Percentiles rank a stretch among this genome's conserved stretches.
Evolutionary conservation across 768 basidiomycete genomes (phyloP).

Genomic region (Lentinula raphanica): DNA sequence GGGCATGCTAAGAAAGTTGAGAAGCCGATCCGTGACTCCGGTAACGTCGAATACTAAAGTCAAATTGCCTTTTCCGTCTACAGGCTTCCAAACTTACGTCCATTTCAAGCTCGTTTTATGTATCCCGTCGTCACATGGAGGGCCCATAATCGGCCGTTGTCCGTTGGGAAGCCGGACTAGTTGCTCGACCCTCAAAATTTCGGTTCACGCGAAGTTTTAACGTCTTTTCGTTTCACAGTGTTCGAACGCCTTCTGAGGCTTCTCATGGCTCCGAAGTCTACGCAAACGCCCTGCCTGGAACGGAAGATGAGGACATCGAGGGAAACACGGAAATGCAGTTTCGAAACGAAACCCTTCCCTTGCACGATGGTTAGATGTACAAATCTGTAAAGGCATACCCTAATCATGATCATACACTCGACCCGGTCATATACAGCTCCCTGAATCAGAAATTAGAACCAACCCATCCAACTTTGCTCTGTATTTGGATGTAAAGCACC

Average conservation of each 20-base stretch:
- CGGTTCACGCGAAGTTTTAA: neutral
- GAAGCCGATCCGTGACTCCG: constrained; percentile 7
- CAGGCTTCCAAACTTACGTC: neutral
- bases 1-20: constrained; percentile 6
- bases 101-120: neutral
- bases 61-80: neutral
- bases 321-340: neutral
- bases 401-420: neutral
- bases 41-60: constrained; percentile 3
- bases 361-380: neutral
- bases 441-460: too few relatives aligned
- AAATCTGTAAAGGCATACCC: neutral
- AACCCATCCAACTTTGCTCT: constrained; percentile 44
- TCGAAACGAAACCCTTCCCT: neutral
- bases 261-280: neutral
- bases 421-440: neutral
- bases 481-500: constrained; percentile 37
- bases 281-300: neutral
- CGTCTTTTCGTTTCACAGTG: neutral
- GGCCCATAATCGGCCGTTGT: neutral
- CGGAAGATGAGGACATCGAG: neutral
- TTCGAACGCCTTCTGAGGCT: neutral
- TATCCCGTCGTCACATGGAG: neutral
- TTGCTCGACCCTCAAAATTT: neutral
- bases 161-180: neutral